These are phyloP conservation scores for Chrysochromulina parva DNA, from an alignment of 78 protist genomes.

Conservation along the genomic window DNA sequence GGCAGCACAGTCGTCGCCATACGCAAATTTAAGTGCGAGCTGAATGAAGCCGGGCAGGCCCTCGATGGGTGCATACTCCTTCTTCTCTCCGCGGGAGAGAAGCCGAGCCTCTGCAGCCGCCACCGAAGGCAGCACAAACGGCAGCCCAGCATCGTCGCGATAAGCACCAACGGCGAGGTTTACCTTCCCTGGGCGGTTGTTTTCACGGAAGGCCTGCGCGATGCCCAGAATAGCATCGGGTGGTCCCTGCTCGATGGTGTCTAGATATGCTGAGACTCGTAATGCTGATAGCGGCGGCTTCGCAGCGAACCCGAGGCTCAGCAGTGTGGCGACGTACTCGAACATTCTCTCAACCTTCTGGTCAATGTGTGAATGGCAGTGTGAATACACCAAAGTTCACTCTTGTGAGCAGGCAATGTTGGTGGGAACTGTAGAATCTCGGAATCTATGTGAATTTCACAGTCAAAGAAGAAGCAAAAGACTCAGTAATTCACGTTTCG, in stretches of 20 bases:
- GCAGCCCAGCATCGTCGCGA: conserved; percentile 85
- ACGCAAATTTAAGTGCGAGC: conserved; percentile 58
- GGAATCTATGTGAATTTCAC: too few relatives aligned
- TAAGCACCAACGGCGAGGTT: conserved; percentile 90
- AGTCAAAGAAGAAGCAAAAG: too few relatives aligned
- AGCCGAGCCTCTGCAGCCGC: not conserved
- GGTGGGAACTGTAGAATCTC: too few relatives aligned
- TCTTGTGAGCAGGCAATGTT: too few relatives aligned
- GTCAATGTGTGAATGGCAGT: too few relatives aligned
- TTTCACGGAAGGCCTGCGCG: conserved; percentile 45
- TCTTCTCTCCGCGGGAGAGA: conserved; percentile 1
- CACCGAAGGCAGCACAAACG: conserved; percentile 63
- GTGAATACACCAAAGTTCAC: too few relatives aligned
- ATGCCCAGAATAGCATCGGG: conserved; percentile 69
- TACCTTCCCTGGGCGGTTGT: conserved; percentile 52
- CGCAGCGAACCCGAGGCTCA: too few relatives aligned
- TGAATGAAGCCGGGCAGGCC: conserved; percentile 75
- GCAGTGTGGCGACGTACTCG: too few relatives aligned
- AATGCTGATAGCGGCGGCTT: too few relatives aligned
- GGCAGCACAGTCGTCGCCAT: conserved; percentile 64
- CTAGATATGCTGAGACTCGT: too few relatives aligned
- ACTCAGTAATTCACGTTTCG: too few relatives aligned
- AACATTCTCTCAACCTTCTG: too few relatives aligned
- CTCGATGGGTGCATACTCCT: conserved; percentile 89
- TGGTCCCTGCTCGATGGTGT: conserved; percentile 26